These are phyloP conservation scores for Dactylellina cionopaga DNA, from an alignment of 2,329 filamentous ascomycete species.

Conservation along the genomic window DNA sequence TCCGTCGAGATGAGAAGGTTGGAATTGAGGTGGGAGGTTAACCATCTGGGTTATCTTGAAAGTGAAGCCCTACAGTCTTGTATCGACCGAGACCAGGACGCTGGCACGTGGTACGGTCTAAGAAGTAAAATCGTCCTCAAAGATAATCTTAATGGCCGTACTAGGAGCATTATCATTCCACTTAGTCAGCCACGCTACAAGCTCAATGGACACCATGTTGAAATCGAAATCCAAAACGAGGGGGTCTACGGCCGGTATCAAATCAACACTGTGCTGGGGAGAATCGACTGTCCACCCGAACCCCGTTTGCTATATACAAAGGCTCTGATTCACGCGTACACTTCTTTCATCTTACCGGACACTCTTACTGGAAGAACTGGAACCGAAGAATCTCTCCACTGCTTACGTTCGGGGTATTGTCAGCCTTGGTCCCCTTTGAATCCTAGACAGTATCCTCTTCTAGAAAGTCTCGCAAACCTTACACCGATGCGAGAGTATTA, in stretches of 20 bases:
- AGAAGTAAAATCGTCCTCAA: conserved; percentile 69
- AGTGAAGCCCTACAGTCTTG: conserved; percentile 66
- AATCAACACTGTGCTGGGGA: conserved; percentile 67
- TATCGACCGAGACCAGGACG: conserved; percentile 69
- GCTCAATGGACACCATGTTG: conserved; percentile 62
- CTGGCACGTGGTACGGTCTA: conserved; percentile 71
- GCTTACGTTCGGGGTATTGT: conserved; percentile 65
- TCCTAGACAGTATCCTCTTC: conserved; percentile 30
- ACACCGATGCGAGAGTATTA: conserved; percentile 63
- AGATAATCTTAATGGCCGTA: conserved; percentile 60
- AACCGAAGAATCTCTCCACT: conserved; percentile 68
- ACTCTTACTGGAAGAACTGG: conserved; percentile 70
- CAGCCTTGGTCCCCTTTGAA: conserved; percentile 65
- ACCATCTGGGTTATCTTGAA: conserved; percentile 61
- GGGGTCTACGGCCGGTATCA: conserved; percentile 65
- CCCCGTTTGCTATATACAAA: conserved; percentile 68
- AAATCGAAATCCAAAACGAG: conserved; percentile 60
- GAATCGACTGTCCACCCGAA: conserved; percentile 69
- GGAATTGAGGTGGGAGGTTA: conserved; percentile 68
- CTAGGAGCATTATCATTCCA: conserved; percentile 68
- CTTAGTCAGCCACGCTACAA: conserved; percentile 60
- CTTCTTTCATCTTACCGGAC: conserved; percentile 70
- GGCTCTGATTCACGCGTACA: conserved; percentile 70
- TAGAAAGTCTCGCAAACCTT: conserved; percentile 59
- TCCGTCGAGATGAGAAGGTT: conserved; percentile 66